Evolutionary conservation across 768 basidiomycete species (phyloP).

Genomic region (Naganishia kalamii): DNA sequence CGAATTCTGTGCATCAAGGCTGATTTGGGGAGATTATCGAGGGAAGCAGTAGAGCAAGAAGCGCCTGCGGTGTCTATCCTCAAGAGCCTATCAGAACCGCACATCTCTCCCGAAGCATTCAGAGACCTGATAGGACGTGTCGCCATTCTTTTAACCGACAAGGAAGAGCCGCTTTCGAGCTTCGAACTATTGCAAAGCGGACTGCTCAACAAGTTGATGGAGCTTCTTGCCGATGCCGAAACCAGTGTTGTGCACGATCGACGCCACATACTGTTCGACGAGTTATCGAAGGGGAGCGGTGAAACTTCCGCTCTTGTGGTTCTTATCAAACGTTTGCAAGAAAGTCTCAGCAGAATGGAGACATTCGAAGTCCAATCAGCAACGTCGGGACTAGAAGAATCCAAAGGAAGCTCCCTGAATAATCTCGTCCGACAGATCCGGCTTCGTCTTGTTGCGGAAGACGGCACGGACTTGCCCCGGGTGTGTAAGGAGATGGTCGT

Average conservation of each 20-base stretch:
- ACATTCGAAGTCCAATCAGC: constrained; percentile 90
- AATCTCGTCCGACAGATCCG: constrained; percentile 87
- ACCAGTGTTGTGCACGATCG: constrained; percentile 50
- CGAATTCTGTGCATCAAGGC: constrained; percentile 81
- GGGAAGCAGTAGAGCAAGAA: constrained; percentile 13
- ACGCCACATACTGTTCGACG: constrained; percentile 70
- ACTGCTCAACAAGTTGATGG: constrained; percentile 75
- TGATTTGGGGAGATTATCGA: constrained; percentile 46
- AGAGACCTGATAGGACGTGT: constrained; percentile 64
- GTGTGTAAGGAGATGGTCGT: constrained; percentile 76
- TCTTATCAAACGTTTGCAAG: constrained; percentile 92
- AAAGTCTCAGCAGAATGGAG: constrained; percentile 90
- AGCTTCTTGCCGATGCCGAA: constrained; percentile 64
- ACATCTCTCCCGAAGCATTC: constrained; percentile 47
- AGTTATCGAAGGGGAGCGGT: constrained; percentile 54
- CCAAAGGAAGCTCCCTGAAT: constrained; percentile 82
- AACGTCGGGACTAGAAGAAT: constrained; percentile 56
- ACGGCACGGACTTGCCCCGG: constrained; percentile 80
- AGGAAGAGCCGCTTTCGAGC: constrained; percentile 66
- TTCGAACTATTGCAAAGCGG: constrained; percentile 94
- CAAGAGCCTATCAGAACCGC: not conserved
- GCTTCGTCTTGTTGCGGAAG: constrained; percentile 78
- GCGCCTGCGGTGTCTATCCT: not conserved
- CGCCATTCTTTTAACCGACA: constrained; percentile 69
- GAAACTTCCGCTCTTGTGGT: constrained; percentile 58